Evolutionary conservation across 495 filamentous ascomycete species (phyloP).

Genomic region (Neurospora sp.): DNA sequence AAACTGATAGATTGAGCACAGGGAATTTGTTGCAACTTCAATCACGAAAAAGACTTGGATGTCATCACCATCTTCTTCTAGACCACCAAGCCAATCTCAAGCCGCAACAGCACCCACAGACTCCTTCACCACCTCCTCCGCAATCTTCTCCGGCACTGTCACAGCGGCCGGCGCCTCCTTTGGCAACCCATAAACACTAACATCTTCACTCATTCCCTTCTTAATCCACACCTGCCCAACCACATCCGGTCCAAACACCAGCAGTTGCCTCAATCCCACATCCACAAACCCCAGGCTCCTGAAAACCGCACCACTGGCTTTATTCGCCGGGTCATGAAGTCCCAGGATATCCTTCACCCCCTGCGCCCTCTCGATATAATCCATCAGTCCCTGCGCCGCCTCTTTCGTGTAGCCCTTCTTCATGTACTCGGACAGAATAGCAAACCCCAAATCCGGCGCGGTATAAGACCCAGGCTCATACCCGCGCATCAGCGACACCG

Average conservation of each 20-base stretch:
- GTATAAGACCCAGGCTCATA: conserved; percentile 13
- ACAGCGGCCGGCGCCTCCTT: background rate
- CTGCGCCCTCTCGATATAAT: conserved; percentile 14
- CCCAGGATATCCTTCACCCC: conserved; percentile 15
- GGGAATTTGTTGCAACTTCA: no score
- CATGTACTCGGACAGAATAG: conserved; percentile 20
- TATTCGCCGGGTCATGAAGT: conserved; percentile 17
- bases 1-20: no score
- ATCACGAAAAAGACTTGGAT: no score
- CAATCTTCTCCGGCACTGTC: background rate
- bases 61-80: background rate
- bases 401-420: conserved; percentile 32
- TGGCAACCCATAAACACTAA: conserved; percentile 16
- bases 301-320: conserved; percentile 19
- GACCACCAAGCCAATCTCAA: background rate
- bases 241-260: conserved; percentile 18
- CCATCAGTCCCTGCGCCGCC: conserved; percentile 20
- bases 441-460: conserved; percentile 28
- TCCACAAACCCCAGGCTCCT: conserved; percentile 25
- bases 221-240: conserved; percentile 19
- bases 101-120: background rate
- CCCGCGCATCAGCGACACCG: conserved; percentile 22
- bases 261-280: conserved; percentile 15
- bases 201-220: conserved; percentile 19
- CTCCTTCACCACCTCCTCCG: background rate